These are phyloP conservation scores for Fusarium sulawesiense DNA, from an alignment of 2,329 filamentous ascomycete genomes.

Conservation along the genomic window DNA sequence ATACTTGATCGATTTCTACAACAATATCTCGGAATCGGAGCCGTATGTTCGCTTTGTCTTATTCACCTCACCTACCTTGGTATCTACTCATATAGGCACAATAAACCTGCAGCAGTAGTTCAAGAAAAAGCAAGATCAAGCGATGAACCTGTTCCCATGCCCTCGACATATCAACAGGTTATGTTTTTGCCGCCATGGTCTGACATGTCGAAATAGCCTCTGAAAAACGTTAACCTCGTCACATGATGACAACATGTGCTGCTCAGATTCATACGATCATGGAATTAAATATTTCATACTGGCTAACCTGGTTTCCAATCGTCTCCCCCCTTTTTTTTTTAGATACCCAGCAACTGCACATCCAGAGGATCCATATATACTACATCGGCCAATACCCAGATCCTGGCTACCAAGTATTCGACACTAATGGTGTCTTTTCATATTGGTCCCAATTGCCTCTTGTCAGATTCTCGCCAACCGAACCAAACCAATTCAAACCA, in stretches of 20 bases:
- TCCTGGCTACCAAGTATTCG: background rate
- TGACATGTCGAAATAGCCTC: slow-evolving; percentile 1
- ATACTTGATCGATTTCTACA: background rate
- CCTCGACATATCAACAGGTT: background rate
- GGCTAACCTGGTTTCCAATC: background rate
- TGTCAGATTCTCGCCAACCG: slow-evolving; percentile 2
- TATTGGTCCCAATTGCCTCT: slow-evolving; percentile 6
- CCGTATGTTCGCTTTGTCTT: background rate
- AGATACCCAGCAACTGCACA: background rate
- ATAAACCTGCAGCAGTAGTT: background rate
- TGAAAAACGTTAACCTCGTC: background rate
- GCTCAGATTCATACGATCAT: background rate
- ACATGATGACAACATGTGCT: background rate
- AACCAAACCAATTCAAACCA: background rate
- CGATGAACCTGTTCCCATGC: slow-evolving; percentile 4
- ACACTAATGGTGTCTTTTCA: background rate
- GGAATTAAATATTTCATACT: slow-evolving; percentile 1
- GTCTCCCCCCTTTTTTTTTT: background rate
- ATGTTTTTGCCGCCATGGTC: slow-evolving; percentile 21
- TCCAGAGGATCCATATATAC: background rate
- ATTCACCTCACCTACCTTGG: background rate
- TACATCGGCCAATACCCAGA: background rate
- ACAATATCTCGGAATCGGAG: background rate
- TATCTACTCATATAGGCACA: background rate
- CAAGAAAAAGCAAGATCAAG: background rate